Evolutionary conservation across 1,139 yeast species (phyloP).

Genomic region (Meyerozyma sp.): DNA sequence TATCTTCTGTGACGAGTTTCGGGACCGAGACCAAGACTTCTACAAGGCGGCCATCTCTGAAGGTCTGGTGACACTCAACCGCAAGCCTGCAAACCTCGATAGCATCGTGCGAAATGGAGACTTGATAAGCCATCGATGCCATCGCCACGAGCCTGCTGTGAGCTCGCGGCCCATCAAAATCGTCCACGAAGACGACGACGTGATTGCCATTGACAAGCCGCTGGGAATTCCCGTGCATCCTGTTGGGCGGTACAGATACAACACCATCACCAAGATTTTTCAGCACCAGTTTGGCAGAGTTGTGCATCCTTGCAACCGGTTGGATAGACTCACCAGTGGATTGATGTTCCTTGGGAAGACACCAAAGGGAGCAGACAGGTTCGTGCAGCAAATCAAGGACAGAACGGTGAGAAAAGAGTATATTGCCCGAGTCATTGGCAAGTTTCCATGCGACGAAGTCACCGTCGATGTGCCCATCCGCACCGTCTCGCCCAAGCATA

Average conservation of each 20-base stretch:
- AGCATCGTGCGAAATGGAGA: constrained; percentile 79
- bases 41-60: constrained; percentile 61
- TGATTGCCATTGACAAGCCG: constrained; percentile 89
- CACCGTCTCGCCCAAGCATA: constrained; percentile 74
- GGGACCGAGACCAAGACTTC: constrained; percentile 70
- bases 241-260: constrained; percentile 85
- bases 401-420: constrained; percentile 78
- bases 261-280: constrained; percentile 79
- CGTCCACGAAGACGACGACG: constrained; percentile 72
- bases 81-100: constrained; percentile 57
- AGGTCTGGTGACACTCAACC: constrained; percentile 74
- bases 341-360: constrained; percentile 88
- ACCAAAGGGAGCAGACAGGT: constrained; percentile 70
- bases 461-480: constrained; percentile 63
- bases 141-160: constrained; percentile 90
- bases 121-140: constrained; percentile 73
- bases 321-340: constrained; percentile 91
- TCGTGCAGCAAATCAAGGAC: constrained; percentile 71
- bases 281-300: constrained; percentile 58
- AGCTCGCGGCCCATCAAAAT: constrained; percentile 64
- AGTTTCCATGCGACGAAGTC: constrained; percentile 57
- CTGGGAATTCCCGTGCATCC: constrained; percentile 97
- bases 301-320: constrained; percentile 86
- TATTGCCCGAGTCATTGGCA: constrained; percentile 81
- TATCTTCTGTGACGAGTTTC: constrained; percentile 75